Evolutionary conservation across 2,329 filamentous ascomycete genomes (phyloP).

Genomic region (Drechmeria coniospora): DNA sequence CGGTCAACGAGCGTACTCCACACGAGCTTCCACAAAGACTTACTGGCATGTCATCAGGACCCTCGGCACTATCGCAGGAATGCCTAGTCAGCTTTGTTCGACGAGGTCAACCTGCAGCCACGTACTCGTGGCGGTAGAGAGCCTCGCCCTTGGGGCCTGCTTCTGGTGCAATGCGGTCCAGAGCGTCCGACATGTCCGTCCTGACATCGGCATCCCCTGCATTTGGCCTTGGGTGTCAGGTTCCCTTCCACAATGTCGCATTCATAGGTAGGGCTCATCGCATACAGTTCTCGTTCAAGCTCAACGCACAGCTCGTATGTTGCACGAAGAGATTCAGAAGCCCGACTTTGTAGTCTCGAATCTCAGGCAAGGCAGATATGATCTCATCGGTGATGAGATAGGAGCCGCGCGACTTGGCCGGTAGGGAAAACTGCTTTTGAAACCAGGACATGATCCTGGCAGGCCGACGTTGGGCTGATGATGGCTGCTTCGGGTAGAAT

Average conservation of each 20-base stretch:
- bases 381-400: slow-evolving; percentile 82
- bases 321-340: slow-evolving; percentile 84
- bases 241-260: background rate
- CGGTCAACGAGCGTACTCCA: background rate
- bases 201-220: slow-evolving; percentile 63
- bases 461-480: slow-evolving; percentile 14
- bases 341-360: slow-evolving; percentile 70
- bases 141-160: slow-evolving; percentile 53
- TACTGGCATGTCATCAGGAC: slow-evolving; percentile 86
- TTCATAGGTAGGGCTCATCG: slow-evolving; percentile 3
- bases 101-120: slow-evolving; percentile 1
- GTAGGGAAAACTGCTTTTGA: slow-evolving; percentile 74
- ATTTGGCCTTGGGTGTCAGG: background rate
- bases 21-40: slow-evolving; percentile 4
- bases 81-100: background rate
- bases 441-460: slow-evolving; percentile 51
- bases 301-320: slow-evolving; percentile 84
- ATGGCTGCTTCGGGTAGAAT: slow-evolving; percentile 7
- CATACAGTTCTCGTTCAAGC: slow-evolving; percentile 76
- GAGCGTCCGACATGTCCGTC: slow-evolving; percentile 80
- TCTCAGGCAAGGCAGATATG: slow-evolving; percentile 56
- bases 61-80: slow-evolving; percentile 54
- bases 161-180: slow-evolving; percentile 79
- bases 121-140: slow-evolving; percentile 58
- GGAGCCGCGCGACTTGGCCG: slow-evolving; percentile 60